A percentile compares a stretch with the other conserved stretches of the same genome.
Evolutionary conservation across 2,329 filamentous ascomycete genomes (phyloP).

Genomic region (Penicillium sp.): DNA sequence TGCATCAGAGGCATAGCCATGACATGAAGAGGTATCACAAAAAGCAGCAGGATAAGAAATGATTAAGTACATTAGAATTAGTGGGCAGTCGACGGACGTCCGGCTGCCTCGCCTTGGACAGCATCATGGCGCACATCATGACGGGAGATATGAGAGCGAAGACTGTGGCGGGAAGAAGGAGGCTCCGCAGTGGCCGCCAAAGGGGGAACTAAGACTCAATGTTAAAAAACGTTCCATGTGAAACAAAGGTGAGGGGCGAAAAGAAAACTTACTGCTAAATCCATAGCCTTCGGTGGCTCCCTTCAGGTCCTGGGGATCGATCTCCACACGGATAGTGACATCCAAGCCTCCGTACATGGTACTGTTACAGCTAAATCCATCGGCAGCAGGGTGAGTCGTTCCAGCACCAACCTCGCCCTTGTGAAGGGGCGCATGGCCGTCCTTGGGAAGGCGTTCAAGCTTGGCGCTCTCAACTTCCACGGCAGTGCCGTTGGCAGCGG

Average conservation of each 20-base stretch:
- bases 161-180: conserved; percentile 15
- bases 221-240: not conserved
- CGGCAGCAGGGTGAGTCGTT: conserved; percentile 72
- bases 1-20: not conserved
- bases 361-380: conserved; percentile 40
- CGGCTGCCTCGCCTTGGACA: not conserved
- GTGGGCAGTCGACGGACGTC: conserved; percentile 23
- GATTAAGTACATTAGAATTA: conserved; percentile 13
- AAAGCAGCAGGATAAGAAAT: conserved; percentile 9
- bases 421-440: conserved; percentile 72
- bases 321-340: conserved; percentile 48
- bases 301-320: conserved; percentile 43
- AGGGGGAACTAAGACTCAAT: conserved; percentile 16
- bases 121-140: conserved; percentile 3
- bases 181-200: conserved; percentile 20
- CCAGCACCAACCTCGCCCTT: conserved; percentile 76
- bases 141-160: conserved; percentile 22
- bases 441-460: conserved; percentile 45
- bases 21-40: not conserved
- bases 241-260: not conserved
- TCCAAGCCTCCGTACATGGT: conserved; percentile 45
- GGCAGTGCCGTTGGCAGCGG: conserved; percentile 23
- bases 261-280: conserved; percentile 45
- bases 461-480: conserved; percentile 21
- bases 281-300: conserved; percentile 50